phyloP scores from a whole-genome alignment of 148 eudicot species.

The Rhododendron griersonianum region DNA sequence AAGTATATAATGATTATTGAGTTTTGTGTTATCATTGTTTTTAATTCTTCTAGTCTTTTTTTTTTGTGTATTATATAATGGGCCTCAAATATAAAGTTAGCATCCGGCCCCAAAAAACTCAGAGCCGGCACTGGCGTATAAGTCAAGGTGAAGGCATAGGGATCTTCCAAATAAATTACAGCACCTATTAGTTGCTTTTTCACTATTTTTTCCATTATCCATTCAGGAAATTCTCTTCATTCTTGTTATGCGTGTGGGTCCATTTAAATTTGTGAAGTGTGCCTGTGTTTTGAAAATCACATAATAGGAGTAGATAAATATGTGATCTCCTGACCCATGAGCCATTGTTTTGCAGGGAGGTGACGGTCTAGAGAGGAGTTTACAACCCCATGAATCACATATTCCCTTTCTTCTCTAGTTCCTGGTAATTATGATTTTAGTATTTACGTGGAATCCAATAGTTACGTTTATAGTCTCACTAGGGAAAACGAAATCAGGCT shows the following conservation, averaged over 20 bases:
- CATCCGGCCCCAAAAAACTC: too few species aligned
- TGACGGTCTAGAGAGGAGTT: conserved; percentile 58
- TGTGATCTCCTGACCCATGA: background rate
- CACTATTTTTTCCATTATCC: background rate
- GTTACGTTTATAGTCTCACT: background rate
- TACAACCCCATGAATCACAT: conserved; percentile 97
- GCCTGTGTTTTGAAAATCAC: background rate
- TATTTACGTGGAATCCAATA: background rate
- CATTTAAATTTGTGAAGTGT: background rate
- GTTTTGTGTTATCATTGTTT: too few species aligned
- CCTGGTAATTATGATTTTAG: conserved; percentile 42
- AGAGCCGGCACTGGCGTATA: too few species aligned
- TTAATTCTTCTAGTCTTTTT: too few species aligned
- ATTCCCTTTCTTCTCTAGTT: conserved; percentile 94
- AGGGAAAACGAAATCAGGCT: background rate
- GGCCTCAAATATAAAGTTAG: too few species aligned
- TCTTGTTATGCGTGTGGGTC: background rate
- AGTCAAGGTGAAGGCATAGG: background rate
- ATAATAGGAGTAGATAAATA: background rate
- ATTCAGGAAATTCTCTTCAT: background rate
- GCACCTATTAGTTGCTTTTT: background rate
- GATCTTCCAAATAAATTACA: too few species aligned
- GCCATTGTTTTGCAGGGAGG: conserved; percentile 55
- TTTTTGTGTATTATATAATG: too few species aligned
- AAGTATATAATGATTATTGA: too few species aligned